A percentile compares a stretch with the other conserved stretches of the same genome.
phyloP scores from a whole-genome alignment of 2,329 filamentous ascomycete species.

The Diaporthe sp. region DNA sequence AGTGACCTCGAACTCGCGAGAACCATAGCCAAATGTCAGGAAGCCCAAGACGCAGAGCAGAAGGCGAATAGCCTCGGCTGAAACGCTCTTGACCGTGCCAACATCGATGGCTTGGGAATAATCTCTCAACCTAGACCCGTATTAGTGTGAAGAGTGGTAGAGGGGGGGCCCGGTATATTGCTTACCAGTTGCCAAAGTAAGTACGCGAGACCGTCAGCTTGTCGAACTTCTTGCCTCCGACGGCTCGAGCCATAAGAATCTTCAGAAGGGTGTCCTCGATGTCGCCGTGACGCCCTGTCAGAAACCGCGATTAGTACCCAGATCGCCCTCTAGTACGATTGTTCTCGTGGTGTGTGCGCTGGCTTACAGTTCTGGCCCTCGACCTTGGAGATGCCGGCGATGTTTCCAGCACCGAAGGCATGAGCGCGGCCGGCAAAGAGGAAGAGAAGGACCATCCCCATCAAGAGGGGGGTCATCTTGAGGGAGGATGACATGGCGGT shows the following conservation, averaged over 20 bases:
- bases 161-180: background rate
- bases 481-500: slow-evolving; percentile 60
- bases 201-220: slow-evolving; percentile 90
- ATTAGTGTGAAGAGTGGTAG: background rate
- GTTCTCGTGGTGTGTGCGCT: background rate
- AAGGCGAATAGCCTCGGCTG: slow-evolving; percentile 90
- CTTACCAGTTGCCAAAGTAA: slow-evolving; percentile 92
- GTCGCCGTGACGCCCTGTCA: slow-evolving; percentile 83
- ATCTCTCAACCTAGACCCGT: slow-evolving; percentile 71
- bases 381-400: slow-evolving; percentile 83
- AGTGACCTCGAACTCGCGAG: slow-evolving; percentile 88
- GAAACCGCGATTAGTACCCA: slow-evolving; percentile 2
- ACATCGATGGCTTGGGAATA: slow-evolving; percentile 96
- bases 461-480: slow-evolving; percentile 63
- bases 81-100: slow-evolving; percentile 91
- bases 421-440: slow-evolving; percentile 76
- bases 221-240: slow-evolving; percentile 82
- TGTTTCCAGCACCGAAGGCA: slow-evolving; percentile 91
- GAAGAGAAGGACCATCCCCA: slow-evolving; percentile 73
- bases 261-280: slow-evolving; percentile 91
- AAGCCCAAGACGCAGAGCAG: slow-evolving; percentile 91
- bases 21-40: slow-evolving; percentile 87
- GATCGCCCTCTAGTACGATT: background rate
- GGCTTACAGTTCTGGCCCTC: slow-evolving; percentile 84
- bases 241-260: slow-evolving; percentile 69